phyloP scores from a whole-genome alignment of 495 filamentous ascomycete genomes.

The Lentithecium fluviatile region DNA sequence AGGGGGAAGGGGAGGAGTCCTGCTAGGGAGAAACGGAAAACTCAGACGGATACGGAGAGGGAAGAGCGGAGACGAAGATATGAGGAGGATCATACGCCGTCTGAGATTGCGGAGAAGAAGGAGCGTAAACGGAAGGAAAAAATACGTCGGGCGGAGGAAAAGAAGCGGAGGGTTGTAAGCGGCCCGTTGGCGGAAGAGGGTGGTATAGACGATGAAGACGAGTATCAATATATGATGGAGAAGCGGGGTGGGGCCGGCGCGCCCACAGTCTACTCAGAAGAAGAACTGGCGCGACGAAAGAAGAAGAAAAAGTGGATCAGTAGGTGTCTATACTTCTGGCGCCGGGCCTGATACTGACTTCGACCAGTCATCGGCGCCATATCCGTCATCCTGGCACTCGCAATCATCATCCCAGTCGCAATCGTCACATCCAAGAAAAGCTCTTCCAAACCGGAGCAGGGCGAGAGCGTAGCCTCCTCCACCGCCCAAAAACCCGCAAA shows the following conservation, averaged over 20 bases:
- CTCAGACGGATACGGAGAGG: constrained; percentile 26
- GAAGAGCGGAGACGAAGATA: constrained; percentile 26
- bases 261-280: constrained; percentile 37
- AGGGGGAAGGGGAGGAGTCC: constrained; percentile 22
- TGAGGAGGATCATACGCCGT: constrained; percentile 28
- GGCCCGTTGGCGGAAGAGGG: constrained; percentile 44
- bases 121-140: constrained; percentile 27
- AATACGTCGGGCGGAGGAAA: constrained; percentile 19
- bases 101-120: constrained; percentile 28
- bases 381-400: constrained; percentile 59
- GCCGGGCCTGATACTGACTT: not conserved
- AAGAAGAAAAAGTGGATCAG: constrained; percentile 40
- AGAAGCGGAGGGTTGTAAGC: constrained; percentile 41
- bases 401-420: constrained; percentile 72
- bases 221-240: constrained; percentile 37
- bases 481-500: constrained; percentile 49
- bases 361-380: constrained; percentile 52
- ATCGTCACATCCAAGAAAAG: constrained; percentile 71
- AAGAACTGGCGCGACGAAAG: constrained; percentile 33
- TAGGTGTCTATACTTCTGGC: constrained; percentile 9
- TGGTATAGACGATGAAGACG: constrained; percentile 35
- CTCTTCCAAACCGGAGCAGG: constrained; percentile 13
- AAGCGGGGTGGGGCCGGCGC: constrained; percentile 37
- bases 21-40: too few relatives aligned
- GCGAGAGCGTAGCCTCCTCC: constrained; percentile 35